phyloP scores from a whole-genome alignment of 495 filamentous ascomycete species.

The Hypoxylon rickii region DNA sequence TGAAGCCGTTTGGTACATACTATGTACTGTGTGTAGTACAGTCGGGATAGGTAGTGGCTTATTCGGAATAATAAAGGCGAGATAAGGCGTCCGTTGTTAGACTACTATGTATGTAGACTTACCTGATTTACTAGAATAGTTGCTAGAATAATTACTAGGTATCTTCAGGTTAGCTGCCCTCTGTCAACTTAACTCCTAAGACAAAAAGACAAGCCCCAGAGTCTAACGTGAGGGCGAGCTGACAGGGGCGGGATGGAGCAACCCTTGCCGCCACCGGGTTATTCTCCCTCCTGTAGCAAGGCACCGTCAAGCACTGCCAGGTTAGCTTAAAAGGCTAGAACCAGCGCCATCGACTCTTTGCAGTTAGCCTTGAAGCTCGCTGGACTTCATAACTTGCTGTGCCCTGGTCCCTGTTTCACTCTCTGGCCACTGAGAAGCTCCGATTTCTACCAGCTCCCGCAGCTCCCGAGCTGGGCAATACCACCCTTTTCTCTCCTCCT shows the following conservation, averaged over 20 bases:
- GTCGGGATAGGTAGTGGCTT: neutral
- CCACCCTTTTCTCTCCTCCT: neutral
- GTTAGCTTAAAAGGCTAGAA: slow-evolving; percentile 1
- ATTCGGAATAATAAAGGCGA: slow-evolving; percentile 1
- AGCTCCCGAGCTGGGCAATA: slow-evolving; percentile 7
- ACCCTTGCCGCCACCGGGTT: slow-evolving; percentile 10
- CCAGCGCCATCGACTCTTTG: slow-evolving; percentile 1
- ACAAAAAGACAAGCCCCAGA: neutral
- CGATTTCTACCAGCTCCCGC: slow-evolving; percentile 4
- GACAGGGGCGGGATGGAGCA: neutral
- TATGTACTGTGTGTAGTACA: too few relatives aligned
- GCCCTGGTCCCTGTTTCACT: slow-evolving; percentile 19
- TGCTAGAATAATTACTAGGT: too few relatives aligned
- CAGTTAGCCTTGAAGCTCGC: neutral
- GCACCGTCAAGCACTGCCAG: too few relatives aligned
- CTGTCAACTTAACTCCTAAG: slow-evolving; percentile 9
- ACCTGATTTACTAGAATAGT: too few relatives aligned
- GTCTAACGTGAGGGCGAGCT: too few relatives aligned
- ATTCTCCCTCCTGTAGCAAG: neutral
- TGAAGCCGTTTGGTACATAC: neutral
- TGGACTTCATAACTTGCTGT: neutral
- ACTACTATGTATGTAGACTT: too few relatives aligned
- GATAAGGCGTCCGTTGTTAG: too few relatives aligned
- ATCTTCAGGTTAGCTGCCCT: neutral
- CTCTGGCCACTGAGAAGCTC: slow-evolving; percentile 7